phyloP scores from a whole-genome alignment of 768 basidiomycete genomes.

The Suillus decipiens region DNA sequence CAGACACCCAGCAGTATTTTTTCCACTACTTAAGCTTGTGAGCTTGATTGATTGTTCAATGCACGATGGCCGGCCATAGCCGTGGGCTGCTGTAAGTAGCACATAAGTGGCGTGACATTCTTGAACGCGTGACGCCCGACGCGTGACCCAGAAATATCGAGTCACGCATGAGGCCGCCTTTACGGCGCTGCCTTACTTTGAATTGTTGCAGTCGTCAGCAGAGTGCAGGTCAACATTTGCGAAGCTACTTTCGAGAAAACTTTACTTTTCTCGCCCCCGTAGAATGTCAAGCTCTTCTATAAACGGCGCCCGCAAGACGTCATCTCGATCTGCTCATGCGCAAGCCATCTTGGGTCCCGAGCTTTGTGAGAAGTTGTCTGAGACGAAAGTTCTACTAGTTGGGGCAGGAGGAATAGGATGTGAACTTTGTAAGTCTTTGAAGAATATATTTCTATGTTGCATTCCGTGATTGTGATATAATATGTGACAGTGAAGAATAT shows the following conservation, averaged over 20 bases:
- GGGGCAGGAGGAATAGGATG: conserved; percentile 98
- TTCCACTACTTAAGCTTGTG: background rate
- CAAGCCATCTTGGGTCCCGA: conserved; percentile 80
- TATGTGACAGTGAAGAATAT: conserved; percentile 83
- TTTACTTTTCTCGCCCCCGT: background rate
- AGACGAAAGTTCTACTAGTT: conserved; percentile 80
- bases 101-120: background rate
- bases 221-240: background rate
- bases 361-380: conserved; percentile 57
- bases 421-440: conserved; percentile 70
- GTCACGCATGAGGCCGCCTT: conserved; percentile 7
- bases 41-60: background rate
- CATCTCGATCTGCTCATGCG: conserved; percentile 59
- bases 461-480: conserved; percentile 2
- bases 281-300: conserved; percentile 13
- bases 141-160: conserved; percentile 25
- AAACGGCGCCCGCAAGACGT: conserved; percentile 13
- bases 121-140: conserved; percentile 27
- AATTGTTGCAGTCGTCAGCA: conserved; percentile 4
- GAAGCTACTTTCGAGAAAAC: background rate
- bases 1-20: background rate
- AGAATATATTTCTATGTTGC: background rate
- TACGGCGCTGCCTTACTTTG: conserved; percentile 6
- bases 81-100: background rate
- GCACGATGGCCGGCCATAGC: background rate